Percentiles rank a stretch among this genome's conserved stretches.
Conservation (phyloP, 352 stramenopile genomes). For the Stramenopiles sp. region DNA sequence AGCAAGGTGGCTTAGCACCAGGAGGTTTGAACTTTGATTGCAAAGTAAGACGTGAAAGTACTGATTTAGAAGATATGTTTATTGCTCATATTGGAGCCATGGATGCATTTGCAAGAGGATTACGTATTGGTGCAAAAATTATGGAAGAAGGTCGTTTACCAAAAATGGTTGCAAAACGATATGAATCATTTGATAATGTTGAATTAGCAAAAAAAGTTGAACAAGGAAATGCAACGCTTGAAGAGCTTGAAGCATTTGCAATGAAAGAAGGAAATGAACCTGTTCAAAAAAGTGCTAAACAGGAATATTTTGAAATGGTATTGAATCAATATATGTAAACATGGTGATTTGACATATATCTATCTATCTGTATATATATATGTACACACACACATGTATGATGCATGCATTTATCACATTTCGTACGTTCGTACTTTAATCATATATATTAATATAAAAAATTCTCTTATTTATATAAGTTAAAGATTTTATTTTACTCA, state of each 20-base stretch:
- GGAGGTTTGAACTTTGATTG: slow-evolving; percentile 60
- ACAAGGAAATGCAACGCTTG: slow-evolving; percentile 34
- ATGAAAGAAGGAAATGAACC: slow-evolving; percentile 34
- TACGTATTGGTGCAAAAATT: slow-evolving; percentile 43
- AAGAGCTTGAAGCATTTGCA: slow-evolving; percentile 33
- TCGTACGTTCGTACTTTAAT: no score
- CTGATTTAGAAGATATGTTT: slow-evolving; percentile 49
- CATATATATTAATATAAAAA: no score
- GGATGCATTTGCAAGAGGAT: slow-evolving; percentile 46
- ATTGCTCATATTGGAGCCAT: slow-evolving; percentile 57
- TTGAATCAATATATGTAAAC: slow-evolving; percentile 31
- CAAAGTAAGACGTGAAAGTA: slow-evolving; percentile 51
- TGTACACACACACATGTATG: no score
- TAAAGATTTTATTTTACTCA: no score
- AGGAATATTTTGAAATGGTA: slow-evolving; percentile 47
- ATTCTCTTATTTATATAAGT: no score
- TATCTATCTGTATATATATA: no score
- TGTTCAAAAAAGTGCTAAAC: slow-evolving; percentile 35
- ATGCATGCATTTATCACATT: no score
- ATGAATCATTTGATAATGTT: slow-evolving; percentile 40
- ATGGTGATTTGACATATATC: no score
- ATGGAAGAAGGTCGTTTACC: slow-evolving; percentile 32
- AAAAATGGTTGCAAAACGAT: slow-evolving; percentile 33
- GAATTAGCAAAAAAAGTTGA: slow-evolving; percentile 37
- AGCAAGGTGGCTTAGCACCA: slow-evolving; percentile 38